These are phyloP conservation scores for Claviceps humidiphila DNA, from an alignment of 2,329 filamentous ascomycete genomes.

Conservation along the genomic window DNA sequence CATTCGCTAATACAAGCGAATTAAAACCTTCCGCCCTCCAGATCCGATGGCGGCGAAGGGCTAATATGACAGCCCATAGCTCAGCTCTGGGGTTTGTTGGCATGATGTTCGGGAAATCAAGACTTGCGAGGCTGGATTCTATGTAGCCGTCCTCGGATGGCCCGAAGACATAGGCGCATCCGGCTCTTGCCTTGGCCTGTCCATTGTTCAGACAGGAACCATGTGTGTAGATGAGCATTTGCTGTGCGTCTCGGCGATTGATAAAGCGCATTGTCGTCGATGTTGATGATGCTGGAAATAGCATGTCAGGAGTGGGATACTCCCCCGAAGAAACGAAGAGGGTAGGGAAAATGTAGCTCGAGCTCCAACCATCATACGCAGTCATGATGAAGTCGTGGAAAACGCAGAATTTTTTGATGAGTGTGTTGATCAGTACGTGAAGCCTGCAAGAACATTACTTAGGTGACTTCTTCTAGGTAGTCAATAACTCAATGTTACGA, in stretches of 20 bases:
- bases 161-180: not conserved
- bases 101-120: no score
- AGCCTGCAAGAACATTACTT: no score
- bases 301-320: not conserved
- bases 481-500: no score
- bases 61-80: not conserved
- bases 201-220: not conserved
- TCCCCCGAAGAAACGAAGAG: not conserved
- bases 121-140: not conserved
- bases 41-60: not conserved
- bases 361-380: not conserved
- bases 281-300: not conserved
- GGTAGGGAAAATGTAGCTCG: not conserved
- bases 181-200: not conserved
- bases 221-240: not conserved
- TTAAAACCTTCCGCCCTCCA: not conserved
- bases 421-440: no score
- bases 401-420: no score
- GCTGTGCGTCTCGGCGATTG: not conserved
- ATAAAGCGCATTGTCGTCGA: not conserved
- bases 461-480: no score
- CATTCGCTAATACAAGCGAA: not conserved
- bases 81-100: not conserved
- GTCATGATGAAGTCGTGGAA: no score
- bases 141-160: not conserved